phyloP scores from a whole-genome alignment of 495 filamentous ascomycete genomes.

The Penicillium argentinense region DNA sequence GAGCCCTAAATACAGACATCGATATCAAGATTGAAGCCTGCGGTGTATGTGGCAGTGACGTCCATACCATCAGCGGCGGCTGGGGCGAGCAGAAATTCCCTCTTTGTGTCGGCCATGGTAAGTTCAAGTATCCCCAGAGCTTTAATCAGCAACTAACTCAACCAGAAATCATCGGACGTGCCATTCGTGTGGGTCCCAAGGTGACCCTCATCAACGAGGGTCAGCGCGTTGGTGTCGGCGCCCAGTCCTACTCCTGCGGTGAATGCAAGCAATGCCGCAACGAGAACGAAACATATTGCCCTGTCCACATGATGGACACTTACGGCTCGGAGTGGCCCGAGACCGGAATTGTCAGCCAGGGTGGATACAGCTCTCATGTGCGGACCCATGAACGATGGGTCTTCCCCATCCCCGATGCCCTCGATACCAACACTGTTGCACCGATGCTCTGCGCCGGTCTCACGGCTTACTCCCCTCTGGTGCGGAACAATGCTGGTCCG shows the following conservation, averaged over 20 bases:
- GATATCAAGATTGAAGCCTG: constrained; percentile 73
- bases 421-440: constrained; percentile 65
- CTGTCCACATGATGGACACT: constrained; percentile 58
- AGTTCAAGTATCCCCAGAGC: background rate
- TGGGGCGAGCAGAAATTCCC: constrained; percentile 72
- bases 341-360: constrained; percentile 59
- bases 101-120: constrained; percentile 68
- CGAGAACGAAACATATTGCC: constrained; percentile 81
- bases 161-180: constrained; percentile 67
- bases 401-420: constrained; percentile 77
- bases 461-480: constrained; percentile 76
- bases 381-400: constrained; percentile 72
- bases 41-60: constrained; percentile 77
- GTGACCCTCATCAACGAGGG: constrained; percentile 68
- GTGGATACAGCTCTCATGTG: constrained; percentile 68
- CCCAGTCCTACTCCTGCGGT: constrained; percentile 72
- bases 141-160: background rate
- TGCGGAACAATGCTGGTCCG: constrained; percentile 68
- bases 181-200: constrained; percentile 67
- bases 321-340: constrained; percentile 67
- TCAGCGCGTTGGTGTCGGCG: constrained; percentile 77
- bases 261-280: constrained; percentile 66
- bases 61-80: constrained; percentile 74
- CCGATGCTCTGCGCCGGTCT: constrained; percentile 90
- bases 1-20: constrained; percentile 50